Base-by-base conservation (phyloP, 768 basidiomycete species). In the Suillus placidus region DNA sequence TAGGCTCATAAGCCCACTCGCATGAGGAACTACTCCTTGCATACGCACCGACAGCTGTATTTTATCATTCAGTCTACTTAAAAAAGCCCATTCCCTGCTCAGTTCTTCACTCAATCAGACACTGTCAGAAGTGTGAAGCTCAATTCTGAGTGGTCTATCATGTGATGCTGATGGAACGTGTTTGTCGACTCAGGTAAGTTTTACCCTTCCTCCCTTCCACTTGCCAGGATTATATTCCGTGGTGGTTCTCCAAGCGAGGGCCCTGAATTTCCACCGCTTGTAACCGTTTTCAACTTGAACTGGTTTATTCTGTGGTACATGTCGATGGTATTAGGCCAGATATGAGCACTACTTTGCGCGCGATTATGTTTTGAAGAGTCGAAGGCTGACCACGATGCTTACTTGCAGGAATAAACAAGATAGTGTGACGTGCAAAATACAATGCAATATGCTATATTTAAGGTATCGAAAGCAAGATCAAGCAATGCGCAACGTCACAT, bases 1-100 rank as follows among this genome's bases (percentile, higher is more conserved):
- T 73, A 97, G 95, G 81, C 86, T 97, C 74, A 93, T 97, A 79
- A 96, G 93, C 77, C 95, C 95, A 30, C 87, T 97, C 71, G 95
- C 95, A 74, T 97, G 78, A 88, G 70, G 13, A 63, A 60, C 7
- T 55, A n/a, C 43, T 62, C 66, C 37, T 51, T 47, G 38, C 51
- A 37, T 63, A 56, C 61, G 65, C 62, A 68, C 68, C 18, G 20
- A 66, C 67, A 74, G 42, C 64, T 78, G 71, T 74, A 72, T 63
- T 67, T 66, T 72, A 72, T 77, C 74, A 71, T 78, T 45, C 63
- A 64, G 16, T 66, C 55, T 45, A 56, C 54, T 64, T 42, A 55
- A 64, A 66, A 42, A 12, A 66, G 20, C 40, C 42, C 23, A 13
- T 47, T 67, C 43, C 8, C 64, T 32, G 32, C 54, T 64, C 52